A percentile compares a stretch with the other conserved stretches of the same genome.
phyloP scores from a whole-genome alignment of 2,329 filamentous ascomycete genomes.

The Apiospora phragmitis region DNA sequence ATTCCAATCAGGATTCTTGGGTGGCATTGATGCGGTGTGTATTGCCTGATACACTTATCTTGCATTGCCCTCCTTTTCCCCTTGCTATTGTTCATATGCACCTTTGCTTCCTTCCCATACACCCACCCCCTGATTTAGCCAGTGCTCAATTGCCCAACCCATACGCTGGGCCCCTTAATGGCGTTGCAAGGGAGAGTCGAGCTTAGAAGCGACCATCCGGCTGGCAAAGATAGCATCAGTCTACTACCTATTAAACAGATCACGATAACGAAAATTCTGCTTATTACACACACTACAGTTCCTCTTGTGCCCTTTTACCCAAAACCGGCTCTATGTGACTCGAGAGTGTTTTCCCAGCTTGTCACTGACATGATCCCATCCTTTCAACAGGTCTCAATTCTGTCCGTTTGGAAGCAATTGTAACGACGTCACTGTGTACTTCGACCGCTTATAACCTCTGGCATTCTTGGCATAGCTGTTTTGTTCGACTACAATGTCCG shows the following conservation, averaged over 20 bases:
- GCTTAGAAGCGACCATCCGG: neutral
- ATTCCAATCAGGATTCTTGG: conserved; percentile 7
- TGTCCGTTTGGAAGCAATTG: neutral
- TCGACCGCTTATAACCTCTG: neutral
- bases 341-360: neutral
- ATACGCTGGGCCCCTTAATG: neutral
- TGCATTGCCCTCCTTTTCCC: neutral
- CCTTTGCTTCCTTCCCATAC: neutral
- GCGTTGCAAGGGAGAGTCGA: neutral
- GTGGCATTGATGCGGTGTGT: conserved; percentile 29
- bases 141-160: neutral
- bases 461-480: neutral
- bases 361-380: neutral
- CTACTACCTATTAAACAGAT: conserved; percentile 6
- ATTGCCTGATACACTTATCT: conserved; percentile 12
- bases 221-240: neutral
- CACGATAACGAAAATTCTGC: conserved; percentile 4
- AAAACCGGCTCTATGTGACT: neutral
- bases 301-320: neutral
- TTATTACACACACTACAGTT: conserved; percentile 1
- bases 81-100: neutral
- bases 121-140: neutral
- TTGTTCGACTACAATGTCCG: conserved; percentile 42
- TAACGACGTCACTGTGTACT: neutral
- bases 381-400: neutral